Evolutionary conservation across 164 flowering plant species (phyloP).

Genomic region (Pachysandra terminalis): DNA sequence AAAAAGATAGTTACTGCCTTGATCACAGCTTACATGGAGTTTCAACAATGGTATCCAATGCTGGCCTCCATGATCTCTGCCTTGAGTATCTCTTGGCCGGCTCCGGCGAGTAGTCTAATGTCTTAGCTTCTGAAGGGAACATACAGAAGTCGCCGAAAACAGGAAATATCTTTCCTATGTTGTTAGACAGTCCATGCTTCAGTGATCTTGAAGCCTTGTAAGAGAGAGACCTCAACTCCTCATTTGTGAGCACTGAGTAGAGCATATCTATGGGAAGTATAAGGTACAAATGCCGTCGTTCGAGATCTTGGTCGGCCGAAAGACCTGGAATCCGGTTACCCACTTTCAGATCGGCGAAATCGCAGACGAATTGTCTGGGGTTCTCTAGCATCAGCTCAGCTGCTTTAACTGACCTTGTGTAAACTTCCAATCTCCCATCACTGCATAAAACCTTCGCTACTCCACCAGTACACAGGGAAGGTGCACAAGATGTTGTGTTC

Average conservation of each 20-base stretch:
- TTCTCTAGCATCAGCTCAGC: conserved; percentile 57
- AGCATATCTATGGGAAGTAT: conserved; percentile 66
- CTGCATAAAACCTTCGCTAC: conserved; percentile 30
- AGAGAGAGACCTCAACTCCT: conserved; percentile 44
- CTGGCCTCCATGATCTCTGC: conserved; percentile 66
- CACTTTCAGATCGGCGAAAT: conserved; percentile 31
- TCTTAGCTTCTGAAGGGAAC: conserved; percentile 36
- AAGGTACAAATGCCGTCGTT: conserved; percentile 38
- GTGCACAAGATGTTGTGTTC: conserved; percentile 47
- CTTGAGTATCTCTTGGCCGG: conserved; percentile 25
- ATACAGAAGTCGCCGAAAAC: conserved; percentile 43
- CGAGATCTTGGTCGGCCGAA: conserved; percentile 48
- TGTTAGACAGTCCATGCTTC: conserved; percentile 22
- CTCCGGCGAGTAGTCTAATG: neutral
- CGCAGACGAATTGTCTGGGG: conserved; percentile 53
- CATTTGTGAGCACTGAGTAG: conserved; percentile 48
- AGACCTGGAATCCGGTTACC: conserved; percentile 48
- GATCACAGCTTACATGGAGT: conserved; percentile 20
- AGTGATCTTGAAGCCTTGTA: conserved; percentile 33
- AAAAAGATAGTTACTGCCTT: neutral
- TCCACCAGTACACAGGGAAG: conserved; percentile 29
- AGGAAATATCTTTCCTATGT: conserved; percentile 48
- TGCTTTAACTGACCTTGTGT: conserved; percentile 39
- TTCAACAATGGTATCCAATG: conserved; percentile 51
- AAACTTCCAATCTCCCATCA: conserved; percentile 33